These are phyloP conservation scores for Trametopsis cervina DNA, from an alignment of 768 basidiomycete species.

Conservation along the genomic window DNA sequence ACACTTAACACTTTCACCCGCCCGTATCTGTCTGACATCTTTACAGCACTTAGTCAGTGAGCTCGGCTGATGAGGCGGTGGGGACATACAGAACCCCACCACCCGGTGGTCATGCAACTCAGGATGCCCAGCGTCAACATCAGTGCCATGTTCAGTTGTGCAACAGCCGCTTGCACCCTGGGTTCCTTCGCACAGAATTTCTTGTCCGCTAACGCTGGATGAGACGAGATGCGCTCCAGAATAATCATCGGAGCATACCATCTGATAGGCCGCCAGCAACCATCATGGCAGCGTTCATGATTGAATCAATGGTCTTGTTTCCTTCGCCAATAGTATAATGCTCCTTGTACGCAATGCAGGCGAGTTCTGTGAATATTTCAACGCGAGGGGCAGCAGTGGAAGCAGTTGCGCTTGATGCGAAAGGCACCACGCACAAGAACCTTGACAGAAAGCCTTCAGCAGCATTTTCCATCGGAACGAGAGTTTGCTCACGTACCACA, in stretches of 20 bases:
- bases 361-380: conserved; percentile 68
- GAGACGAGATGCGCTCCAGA: background rate
- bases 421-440: conserved; percentile 47
- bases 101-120: conserved; percentile 72
- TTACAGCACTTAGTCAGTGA: background rate
- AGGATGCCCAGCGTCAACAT: conserved; percentile 62
- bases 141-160: conserved; percentile 56
- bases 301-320: conserved; percentile 1
- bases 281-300: background rate
- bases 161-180: conserved; percentile 64
- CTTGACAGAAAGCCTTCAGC: conserved; percentile 28
- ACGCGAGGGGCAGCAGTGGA: conserved; percentile 63
- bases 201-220: conserved; percentile 4
- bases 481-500: conserved; percentile 43
- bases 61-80: background rate
- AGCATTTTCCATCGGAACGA: background rate
- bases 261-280: background rate
- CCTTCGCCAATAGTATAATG: conserved; percentile 29
- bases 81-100: conserved; percentile 76
- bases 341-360: conserved; percentile 60
- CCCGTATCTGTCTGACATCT: conserved; percentile 77
- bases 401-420: conserved; percentile 47
- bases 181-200: conserved; percentile 46
- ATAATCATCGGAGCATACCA: background rate
- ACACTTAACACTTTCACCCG: conserved; percentile 59